Conservation (phyloP, 805 yeast species). For the Candida bentonensis region DNA sequence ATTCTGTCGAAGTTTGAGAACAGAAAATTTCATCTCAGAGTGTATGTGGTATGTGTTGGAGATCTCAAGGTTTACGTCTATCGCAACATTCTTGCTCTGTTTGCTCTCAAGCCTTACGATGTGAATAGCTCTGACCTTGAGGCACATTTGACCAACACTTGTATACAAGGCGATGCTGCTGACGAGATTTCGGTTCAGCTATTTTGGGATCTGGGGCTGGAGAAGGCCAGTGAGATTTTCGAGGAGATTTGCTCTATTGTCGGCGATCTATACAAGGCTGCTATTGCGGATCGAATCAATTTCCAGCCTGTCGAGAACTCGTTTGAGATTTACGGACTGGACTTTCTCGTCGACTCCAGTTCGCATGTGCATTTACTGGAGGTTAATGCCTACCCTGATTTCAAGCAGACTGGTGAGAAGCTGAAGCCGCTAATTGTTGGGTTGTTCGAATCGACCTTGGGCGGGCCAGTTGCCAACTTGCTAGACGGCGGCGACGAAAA, state of each 20-base stretch:
- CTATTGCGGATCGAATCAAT: conserved; percentile 65
- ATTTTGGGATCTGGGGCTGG: conserved; percentile 43
- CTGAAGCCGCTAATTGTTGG: conserved; percentile 52
- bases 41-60: conserved; percentile 67
- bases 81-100: conserved; percentile 65
- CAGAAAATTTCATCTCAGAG: conserved; percentile 80
- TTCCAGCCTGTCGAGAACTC: conserved; percentile 74
- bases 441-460: conserved; percentile 45
- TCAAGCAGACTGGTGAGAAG: conserved; percentile 82
- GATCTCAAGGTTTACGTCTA: conserved; percentile 67
- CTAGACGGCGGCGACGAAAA: not conserved
- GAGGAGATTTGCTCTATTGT: conserved; percentile 46
- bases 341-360: conserved; percentile 55
- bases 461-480: conserved; percentile 36
- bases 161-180: conserved; percentile 48
- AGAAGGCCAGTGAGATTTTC: conserved; percentile 29
- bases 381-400: conserved; percentile 90
- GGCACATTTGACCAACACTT: conserved; percentile 89
- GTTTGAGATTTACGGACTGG: conserved; percentile 79
- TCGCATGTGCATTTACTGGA: conserved; percentile 53
- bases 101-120: conserved; percentile 46
- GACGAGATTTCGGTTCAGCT: conserved; percentile 40
- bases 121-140: conserved; percentile 30
- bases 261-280: conserved; percentile 72
- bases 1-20: conserved; percentile 43